Percentiles rank a stretch among this genome's conserved stretches.
phyloP scores from a whole-genome alignment of 805 yeast genomes.

The Candida stauntonica region DNA sequence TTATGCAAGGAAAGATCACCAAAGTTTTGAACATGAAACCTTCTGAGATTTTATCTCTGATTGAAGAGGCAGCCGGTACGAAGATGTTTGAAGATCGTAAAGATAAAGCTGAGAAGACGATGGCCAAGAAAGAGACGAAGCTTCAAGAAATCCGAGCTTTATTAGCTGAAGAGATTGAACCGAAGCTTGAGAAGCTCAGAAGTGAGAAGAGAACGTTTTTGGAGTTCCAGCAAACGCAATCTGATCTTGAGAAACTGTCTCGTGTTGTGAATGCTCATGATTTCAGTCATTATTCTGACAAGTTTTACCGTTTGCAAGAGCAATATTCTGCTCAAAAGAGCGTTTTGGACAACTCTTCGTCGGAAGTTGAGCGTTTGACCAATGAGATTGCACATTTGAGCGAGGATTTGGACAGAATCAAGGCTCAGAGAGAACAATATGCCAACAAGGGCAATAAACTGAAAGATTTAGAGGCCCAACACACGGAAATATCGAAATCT shows the following conservation, averaged over 20 bases:
- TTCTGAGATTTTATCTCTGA: constrained; percentile 77
- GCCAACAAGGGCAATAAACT: constrained; percentile 55
- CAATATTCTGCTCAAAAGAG: constrained; percentile 38
- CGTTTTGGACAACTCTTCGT: constrained; percentile 37
- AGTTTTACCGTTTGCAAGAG: constrained; percentile 40
- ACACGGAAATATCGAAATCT: constrained; percentile 54
- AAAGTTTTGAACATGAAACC: constrained; percentile 97
- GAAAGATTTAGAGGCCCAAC: constrained; percentile 54
- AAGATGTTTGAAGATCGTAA: constrained; percentile 91
- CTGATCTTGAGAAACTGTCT: constrained; percentile 71
- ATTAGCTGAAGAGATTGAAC: constrained; percentile 85
- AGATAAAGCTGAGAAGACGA: constrained; percentile 86
- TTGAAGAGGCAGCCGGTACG: constrained; percentile 98
- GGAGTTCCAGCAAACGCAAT: constrained; percentile 81
- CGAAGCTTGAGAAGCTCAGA: constrained; percentile 77
- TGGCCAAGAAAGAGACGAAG: constrained; percentile 86
- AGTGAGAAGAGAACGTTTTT: constrained; percentile 76
- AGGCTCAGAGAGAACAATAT: constrained; percentile 51
- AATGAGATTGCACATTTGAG: constrained; percentile 55
- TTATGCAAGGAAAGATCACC: constrained; percentile 98
- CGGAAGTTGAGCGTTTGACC: constrained; percentile 41
- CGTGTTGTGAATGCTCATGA: constrained; percentile 77
- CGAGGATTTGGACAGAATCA: constrained; percentile 55
- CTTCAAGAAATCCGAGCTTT: constrained; percentile 70
- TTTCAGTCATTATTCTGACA: constrained; percentile 41